Conservation (phyloP, 805 yeast species). For the Yarrowia alimentaria region DNA sequence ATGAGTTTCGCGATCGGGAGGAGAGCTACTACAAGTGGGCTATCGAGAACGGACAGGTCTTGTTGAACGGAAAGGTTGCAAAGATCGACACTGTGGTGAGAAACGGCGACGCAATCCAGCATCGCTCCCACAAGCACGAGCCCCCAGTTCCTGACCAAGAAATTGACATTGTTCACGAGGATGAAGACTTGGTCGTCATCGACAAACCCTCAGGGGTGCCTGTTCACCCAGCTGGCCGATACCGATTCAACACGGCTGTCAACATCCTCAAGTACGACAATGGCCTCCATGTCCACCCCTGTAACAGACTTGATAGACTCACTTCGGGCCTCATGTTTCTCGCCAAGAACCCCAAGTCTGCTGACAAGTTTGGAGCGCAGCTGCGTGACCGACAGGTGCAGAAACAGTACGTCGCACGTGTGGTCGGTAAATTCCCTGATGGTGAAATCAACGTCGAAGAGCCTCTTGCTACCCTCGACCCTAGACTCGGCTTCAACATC, state of each 20-base stretch:
- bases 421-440: conserved; percentile 78
- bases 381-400: conserved; percentile 65
- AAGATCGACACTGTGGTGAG: conserved; percentile 59
- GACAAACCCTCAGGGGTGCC: conserved; percentile 96
- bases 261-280: conserved; percentile 71
- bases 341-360: conserved; percentile 77
- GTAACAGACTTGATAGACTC: conserved; percentile 83
- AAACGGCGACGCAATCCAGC: conserved; percentile 84
- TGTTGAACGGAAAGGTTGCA: conserved; percentile 67
- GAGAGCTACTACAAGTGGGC: conserved; percentile 60
- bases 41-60: conserved; percentile 74
- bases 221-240: conserved; percentile 90
- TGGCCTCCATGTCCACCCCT: conserved; percentile 70
- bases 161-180: conserved; percentile 70
- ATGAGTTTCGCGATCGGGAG: conserved; percentile 80
- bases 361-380: conserved; percentile 71
- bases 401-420: conserved; percentile 85
- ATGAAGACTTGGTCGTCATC: conserved; percentile 74
- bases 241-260: conserved; percentile 75
- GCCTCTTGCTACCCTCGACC: conserved; percentile 69
- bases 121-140: conserved; percentile 85
- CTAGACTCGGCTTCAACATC: conserved; percentile 66
- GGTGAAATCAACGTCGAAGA: conserved; percentile 56
- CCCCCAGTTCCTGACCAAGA: conserved; percentile 69
- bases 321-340: conserved; percentile 93